These are phyloP conservation scores for Daedaleopsis nitida DNA, from an alignment of 768 basidiomycete genomes.

Conservation along the genomic window DNA sequence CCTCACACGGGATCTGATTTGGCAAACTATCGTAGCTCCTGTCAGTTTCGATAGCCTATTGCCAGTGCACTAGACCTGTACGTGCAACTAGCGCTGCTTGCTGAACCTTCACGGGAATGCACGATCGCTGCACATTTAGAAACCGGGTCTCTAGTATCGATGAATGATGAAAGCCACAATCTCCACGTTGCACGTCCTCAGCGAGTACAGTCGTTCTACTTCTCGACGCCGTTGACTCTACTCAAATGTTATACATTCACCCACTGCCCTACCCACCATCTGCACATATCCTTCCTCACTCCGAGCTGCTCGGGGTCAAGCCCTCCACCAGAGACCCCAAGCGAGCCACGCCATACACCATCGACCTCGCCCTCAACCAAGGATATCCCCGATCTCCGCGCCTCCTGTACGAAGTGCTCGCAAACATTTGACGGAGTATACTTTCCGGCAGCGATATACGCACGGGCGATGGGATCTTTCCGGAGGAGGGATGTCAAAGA, in stretches of 20 bases:
- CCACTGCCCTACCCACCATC: conserved; percentile 67
- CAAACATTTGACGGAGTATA: conserved; percentile 59
- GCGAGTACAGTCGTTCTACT: no score
- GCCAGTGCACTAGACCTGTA: no score
- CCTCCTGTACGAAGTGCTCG: conserved; percentile 50
- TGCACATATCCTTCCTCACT: conserved; percentile 57
- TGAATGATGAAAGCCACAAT: no score
- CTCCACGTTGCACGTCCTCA: no score
- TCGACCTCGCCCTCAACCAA: conserved; percentile 49
- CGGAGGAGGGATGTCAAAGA: conserved; percentile 54
- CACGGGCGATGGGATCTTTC: conserved; percentile 40
- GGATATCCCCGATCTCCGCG: conserved; percentile 41
- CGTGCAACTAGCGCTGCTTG: no score
- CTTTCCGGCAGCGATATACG: conserved; percentile 65
- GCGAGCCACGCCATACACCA: conserved; percentile 48
- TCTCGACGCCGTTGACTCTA: background rate
- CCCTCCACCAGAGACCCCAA: conserved; percentile 42
- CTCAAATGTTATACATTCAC: background rate
- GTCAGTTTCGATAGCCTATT: no score
- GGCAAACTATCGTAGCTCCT: no score
- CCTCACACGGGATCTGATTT: no score
- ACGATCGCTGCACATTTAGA: no score
- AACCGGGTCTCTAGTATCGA: no score
- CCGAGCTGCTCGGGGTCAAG: conserved; percentile 49
- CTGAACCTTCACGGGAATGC: no score